Evolutionary conservation across 805 yeast species (phyloP).

Genomic region (Jamesozyma jinghongensis): DNA sequence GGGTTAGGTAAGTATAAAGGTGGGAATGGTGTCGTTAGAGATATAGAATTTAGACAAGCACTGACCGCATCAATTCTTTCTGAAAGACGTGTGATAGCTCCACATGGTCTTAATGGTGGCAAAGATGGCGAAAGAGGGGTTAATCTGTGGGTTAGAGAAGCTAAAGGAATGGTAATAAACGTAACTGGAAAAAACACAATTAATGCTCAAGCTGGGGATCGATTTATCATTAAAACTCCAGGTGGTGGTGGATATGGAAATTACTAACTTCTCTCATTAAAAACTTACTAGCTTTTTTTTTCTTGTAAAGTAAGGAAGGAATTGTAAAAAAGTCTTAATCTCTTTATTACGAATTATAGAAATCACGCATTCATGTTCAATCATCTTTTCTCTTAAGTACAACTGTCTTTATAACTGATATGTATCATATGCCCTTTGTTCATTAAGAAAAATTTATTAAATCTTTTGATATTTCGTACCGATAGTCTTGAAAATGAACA

Average conservation of each 20-base stretch:
- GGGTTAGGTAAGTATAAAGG: slow-evolving; percentile 68
- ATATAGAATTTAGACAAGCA: slow-evolving; percentile 66
- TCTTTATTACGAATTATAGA: no score
- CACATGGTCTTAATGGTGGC: slow-evolving; percentile 85
- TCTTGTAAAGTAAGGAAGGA: no score
- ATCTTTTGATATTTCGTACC: no score
- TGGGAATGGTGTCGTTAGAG: slow-evolving; percentile 82
- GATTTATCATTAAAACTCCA: slow-evolving; percentile 61
- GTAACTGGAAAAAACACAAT: slow-evolving; percentile 70
- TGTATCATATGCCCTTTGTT: no score
- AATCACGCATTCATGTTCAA: no score
- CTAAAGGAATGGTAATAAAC: slow-evolving; percentile 31
- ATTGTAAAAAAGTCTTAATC: no score
- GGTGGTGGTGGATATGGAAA: slow-evolving; percentile 81
- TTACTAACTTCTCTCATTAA: neutral
- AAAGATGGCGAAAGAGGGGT: slow-evolving; percentile 63
- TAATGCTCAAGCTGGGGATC: slow-evolving; percentile 49
- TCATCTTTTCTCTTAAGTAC: no score
- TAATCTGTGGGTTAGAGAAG: slow-evolving; percentile 43
- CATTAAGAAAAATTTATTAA: no score
- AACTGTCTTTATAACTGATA: no score
- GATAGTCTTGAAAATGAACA: no score
- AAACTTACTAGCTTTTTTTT: no score
- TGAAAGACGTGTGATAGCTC: slow-evolving; percentile 78
- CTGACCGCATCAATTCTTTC: slow-evolving; percentile 73